Evolutionary conservation across 75 land plant genomes (phyloP).

Genomic region (Adiantum capillusveneris): DNA sequence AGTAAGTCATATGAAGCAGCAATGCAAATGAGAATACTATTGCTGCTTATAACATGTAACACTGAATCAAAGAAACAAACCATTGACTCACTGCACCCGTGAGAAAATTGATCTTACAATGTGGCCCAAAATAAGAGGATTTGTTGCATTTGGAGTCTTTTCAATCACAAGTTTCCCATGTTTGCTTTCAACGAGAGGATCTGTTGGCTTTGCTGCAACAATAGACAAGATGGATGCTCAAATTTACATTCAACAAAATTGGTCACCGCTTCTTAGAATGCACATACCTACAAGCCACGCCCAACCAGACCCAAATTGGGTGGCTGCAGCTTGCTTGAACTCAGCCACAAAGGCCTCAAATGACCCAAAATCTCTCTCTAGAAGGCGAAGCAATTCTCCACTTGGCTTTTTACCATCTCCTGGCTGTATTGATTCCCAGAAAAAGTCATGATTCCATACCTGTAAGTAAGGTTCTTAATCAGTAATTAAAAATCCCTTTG

Average conservation of each 20-base stretch:
- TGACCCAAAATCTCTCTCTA: conserved; percentile 71
- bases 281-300: conserved; percentile 77
- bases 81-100: too few species aligned
- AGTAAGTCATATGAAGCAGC: too few species aligned
- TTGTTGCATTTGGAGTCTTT: conserved; percentile 62
- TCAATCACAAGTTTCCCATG: conserved; percentile 57
- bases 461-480: conserved; percentile 13
- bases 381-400: conserved; percentile 50
- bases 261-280: too few species aligned
- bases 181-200: conserved; percentile 13
- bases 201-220: too few species aligned
- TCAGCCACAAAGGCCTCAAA: conserved; percentile 48
- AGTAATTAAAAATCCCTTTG: too few species aligned
- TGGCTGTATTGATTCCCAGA: conserved; percentile 78
- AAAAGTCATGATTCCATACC: conserved; percentile 92
- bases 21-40: too few species aligned
- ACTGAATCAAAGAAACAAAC: too few species aligned
- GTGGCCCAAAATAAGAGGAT: conserved; percentile 58
- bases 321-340: conserved; percentile 47
- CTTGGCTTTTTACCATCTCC: conserved; percentile 67
- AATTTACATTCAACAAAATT: too few species aligned
- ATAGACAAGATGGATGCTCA: too few species aligned
- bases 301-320: conserved; percentile 88
- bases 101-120: conserved; percentile 18
- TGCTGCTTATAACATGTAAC: too few species aligned